Evolutionary conservation across 495 filamentous ascomycete species (phyloP).

Genomic region (Tuber aestivum): DNA sequence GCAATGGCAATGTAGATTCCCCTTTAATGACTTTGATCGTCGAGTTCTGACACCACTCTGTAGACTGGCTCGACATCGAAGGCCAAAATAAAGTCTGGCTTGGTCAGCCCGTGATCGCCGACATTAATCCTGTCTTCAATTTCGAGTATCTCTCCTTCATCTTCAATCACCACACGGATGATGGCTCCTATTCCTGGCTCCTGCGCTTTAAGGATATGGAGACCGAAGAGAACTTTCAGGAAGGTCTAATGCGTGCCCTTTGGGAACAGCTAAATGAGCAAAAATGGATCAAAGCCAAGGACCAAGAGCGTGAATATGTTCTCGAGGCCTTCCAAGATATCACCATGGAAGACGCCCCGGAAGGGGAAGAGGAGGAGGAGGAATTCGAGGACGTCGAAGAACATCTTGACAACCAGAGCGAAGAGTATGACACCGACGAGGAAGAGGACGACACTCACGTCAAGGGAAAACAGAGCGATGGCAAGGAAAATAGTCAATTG

Average conservation of each 20-base stretch:
- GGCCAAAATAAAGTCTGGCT: constrained; percentile 78
- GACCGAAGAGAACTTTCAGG: constrained; percentile 79
- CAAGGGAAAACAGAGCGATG: constrained; percentile 63
- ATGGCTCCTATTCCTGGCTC: constrained; percentile 92
- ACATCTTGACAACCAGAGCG: constrained; percentile 59
- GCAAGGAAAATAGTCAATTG: constrained; percentile 85
- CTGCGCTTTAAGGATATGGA: constrained; percentile 80
- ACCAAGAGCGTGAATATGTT: constrained; percentile 88
- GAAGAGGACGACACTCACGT: constrained; percentile 70
- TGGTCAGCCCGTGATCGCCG: constrained; percentile 73
- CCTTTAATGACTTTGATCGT: neutral
- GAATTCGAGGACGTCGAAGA: constrained; percentile 59
- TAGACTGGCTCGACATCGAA: constrained; percentile 79
- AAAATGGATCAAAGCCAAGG: constrained; percentile 90
- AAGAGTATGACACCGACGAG: constrained; percentile 88
- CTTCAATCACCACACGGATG: constrained; percentile 89
- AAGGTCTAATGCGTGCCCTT: constrained; percentile 86
- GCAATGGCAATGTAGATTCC: constrained; percentile 63
- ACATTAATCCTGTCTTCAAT: constrained; percentile 98
- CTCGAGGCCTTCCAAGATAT: constrained; percentile 93
- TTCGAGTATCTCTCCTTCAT: constrained; percentile 97
- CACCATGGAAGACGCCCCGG: constrained; percentile 73
- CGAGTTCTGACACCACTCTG: constrained; percentile 10
- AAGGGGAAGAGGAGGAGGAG: constrained; percentile 60
- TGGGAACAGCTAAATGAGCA: constrained; percentile 96